A percentile compares a stretch with the other conserved stretches of the same genome.
Evolutionary conservation across 495 filamentous ascomycete species (phyloP).

Genomic region (Rhypophila decipiens): DNA sequence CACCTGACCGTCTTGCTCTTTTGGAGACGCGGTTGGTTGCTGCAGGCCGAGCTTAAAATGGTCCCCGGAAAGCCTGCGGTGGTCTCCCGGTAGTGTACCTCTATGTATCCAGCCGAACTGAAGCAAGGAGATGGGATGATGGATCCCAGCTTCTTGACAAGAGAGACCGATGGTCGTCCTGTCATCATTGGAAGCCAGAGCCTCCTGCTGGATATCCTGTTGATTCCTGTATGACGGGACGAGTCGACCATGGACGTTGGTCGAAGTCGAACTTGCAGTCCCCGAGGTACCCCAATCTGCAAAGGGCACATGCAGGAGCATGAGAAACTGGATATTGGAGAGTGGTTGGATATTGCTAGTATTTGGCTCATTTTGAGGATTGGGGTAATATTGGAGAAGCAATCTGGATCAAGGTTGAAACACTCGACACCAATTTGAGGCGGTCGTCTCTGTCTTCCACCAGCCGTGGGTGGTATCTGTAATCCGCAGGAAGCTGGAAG

Average conservation of each 20-base stretch:
- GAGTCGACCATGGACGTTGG: too few species aligned
- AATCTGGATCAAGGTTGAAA: slow-evolving; percentile 21
- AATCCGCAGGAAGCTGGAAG: background rate
- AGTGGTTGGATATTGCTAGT: slow-evolving; percentile 9
- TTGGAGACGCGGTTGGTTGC: slow-evolving; percentile 1
- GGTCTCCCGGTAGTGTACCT: background rate
- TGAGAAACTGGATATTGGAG: slow-evolving; percentile 1
- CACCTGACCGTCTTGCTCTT: slow-evolving; percentile 18
- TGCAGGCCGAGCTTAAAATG: background rate
- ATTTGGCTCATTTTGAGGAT: slow-evolving; percentile 16
- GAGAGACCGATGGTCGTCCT: too few species aligned
- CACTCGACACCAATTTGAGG: slow-evolving; percentile 10
- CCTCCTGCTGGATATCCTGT: too few species aligned
- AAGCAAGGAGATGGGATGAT: background rate
- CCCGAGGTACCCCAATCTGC: background rate
- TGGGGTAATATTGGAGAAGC: slow-evolving; percentile 19
- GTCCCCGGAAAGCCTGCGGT: background rate
- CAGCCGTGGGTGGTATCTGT: slow-evolving; percentile 8
- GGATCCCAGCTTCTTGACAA: background rate
- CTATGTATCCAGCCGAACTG: background rate
- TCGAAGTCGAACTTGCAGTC: too few species aligned
- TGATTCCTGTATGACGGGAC: too few species aligned
- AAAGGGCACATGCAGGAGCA: background rate
- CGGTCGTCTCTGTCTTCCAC: slow-evolving; percentile 5
- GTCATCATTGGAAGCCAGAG: too few species aligned